A percentile compares a stretch with the other conserved stretches of the same genome.
phyloP scores from a whole-genome alignment of 139 green algal genomes.

The Microglena sp. region DNA sequence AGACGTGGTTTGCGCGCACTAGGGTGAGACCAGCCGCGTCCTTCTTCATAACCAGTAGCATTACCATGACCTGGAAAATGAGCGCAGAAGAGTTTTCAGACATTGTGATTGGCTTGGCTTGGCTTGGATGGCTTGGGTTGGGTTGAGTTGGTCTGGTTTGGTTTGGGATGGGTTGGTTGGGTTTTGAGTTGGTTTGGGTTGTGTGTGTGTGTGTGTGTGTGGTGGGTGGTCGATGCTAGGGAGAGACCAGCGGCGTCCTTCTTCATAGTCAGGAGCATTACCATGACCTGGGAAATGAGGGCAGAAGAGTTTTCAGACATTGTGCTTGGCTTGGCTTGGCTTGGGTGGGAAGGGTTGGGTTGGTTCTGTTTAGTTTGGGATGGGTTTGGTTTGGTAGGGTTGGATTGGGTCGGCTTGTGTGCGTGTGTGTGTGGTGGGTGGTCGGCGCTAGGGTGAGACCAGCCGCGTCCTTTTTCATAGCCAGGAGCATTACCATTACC shows the following conservation, averaged over 20 bases:
- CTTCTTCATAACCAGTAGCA: constrained; percentile 6
- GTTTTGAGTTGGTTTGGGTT: too few relatives aligned
- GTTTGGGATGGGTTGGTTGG: too few relatives aligned
- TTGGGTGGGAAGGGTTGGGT: too few relatives aligned
- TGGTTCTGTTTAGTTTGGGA: too few relatives aligned
- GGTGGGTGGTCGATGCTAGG: constrained; percentile 33
- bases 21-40: constrained; percentile 8
- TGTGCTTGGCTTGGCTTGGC: neutral
- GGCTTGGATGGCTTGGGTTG: too few relatives aligned
- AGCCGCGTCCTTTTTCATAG: constrained; percentile 2
- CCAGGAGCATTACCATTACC: constrained; percentile 8
- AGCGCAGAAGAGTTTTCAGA: neutral
- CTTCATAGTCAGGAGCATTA: constrained; percentile 8
- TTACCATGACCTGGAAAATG: neutral
- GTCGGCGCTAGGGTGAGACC: constrained; percentile 20
- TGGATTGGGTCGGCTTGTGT: too few relatives aligned
- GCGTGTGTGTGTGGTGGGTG: too few relatives aligned
- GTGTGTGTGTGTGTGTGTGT: too few relatives aligned
- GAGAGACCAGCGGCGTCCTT: constrained; percentile 7
- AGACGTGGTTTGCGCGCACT: constrained; percentile 49
- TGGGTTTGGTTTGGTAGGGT: too few relatives aligned
- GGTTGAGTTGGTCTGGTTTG: too few relatives aligned
- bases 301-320: neutral
- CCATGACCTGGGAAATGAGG: neutral
- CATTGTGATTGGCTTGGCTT: neutral